Percentiles rank a stretch among this genome's conserved stretches.
Conservation (phyloP, 257 asterid species). For the Handroanthus guayacan region DNA sequence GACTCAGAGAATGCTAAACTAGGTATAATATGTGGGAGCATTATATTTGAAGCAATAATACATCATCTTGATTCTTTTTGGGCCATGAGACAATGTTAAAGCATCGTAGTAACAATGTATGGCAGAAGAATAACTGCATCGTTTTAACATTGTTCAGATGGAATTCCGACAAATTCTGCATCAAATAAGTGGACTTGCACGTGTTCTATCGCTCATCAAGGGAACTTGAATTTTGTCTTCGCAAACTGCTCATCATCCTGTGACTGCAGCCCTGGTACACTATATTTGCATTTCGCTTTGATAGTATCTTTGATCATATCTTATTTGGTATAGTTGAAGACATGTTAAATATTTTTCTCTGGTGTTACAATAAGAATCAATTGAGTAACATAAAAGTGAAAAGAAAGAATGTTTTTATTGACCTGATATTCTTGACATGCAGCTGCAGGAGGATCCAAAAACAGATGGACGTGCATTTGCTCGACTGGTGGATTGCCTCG, state of each 20-base stretch:
- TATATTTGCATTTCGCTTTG: not conserved
- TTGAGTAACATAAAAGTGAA: not conserved
- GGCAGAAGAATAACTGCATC: constrained; percentile 11
- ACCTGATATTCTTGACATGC: constrained; percentile 27
- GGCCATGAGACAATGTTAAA: constrained; percentile 6
- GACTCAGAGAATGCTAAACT: constrained; percentile 8
- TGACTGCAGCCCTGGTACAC: constrained; percentile 71
- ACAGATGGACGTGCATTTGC: constrained; percentile 77
- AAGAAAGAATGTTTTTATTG: not conserved
- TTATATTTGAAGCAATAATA: not conserved
- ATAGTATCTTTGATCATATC: not conserved
- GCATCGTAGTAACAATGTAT: constrained; percentile 6
- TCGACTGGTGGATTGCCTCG: constrained; percentile 66
- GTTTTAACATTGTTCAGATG: constrained; percentile 45
- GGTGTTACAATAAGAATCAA: not conserved
- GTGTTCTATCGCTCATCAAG: constrained; percentile 59
- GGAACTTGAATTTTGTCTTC: constrained; percentile 44
- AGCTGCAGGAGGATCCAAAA: constrained; percentile 60
- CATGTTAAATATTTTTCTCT: not conserved
- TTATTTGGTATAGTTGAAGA: not conserved
- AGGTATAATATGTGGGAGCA: not conserved
- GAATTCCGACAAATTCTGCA: constrained; percentile 44
- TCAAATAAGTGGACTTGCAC: constrained; percentile 77
- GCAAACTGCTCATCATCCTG: constrained; percentile 87
- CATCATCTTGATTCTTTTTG: constrained; percentile 3